Base-by-base conservation (phyloP, 352 stramenopile species). In the Globisporangium emineosum region DNA sequence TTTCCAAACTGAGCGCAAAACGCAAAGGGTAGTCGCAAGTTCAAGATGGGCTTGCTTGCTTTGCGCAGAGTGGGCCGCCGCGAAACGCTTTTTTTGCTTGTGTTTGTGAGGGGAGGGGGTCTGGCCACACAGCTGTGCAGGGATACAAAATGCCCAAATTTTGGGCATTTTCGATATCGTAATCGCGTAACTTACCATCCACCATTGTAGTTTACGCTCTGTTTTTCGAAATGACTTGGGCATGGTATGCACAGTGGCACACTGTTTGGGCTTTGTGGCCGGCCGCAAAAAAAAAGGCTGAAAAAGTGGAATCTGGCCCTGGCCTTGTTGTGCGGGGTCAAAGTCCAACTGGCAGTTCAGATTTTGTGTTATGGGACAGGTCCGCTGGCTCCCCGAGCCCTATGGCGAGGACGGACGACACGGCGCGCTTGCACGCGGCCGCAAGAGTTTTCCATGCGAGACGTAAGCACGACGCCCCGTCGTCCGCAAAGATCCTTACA, bases 1-100 rank as follows among this genome's bases (percentile, higher is more conserved):
- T 86, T 90, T 90, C 71, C 71, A 74, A 74, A 90, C 64, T 90
- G 81, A 83, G 63, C 67, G 45, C 60, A 42, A 40, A 56, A 5
- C 35, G 17, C 37, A 47, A 47, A 47, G 37, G 40, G 40, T 8
- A 47, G 40, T 47, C 40, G 40, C 40, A 21, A 47, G 40, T 78
- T 74, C 71, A 78, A 76, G 68, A 66, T 63, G 63, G 40, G 33
- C 40, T 51, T 5, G n/a, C n/a, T 32, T 32, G 29, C 29, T 32
- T 32, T n/a, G n/a, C n/a, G n/a, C n/a, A 50, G 43, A 50, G 43
- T 50, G 19, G 43, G 43, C 19, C n/a, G n/a, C n/a, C n/a, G n/a
- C 45, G 50, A 53, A 53, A 53, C 47, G 45, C 45, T 40, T 17
- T 51, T 21, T 21, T 43, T 37, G 55, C 7, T 43, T 43, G 29